phyloP scores from a whole-genome alignment of 2,329 filamentous ascomycete genomes.

The Fusarium staphyleae region DNA sequence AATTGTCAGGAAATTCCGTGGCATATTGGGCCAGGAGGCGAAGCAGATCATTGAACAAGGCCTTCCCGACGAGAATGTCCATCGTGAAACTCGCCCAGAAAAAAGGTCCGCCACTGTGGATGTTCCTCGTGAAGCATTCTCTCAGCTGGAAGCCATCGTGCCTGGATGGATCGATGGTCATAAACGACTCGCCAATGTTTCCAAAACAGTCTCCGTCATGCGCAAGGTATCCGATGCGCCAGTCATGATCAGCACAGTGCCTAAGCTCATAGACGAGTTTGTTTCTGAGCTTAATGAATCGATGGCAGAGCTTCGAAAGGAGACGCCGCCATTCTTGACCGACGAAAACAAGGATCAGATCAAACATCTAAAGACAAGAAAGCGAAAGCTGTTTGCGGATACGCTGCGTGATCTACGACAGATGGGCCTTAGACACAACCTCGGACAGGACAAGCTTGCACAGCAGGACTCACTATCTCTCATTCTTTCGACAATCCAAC shows the following conservation, averaged over 20 bases:
- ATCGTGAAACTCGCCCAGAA: conserved; percentile 4
- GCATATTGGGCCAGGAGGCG: conserved; percentile 78
- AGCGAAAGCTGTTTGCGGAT: conserved; percentile 89
- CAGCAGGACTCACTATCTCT: conserved; percentile 75
- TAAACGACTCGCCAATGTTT: conserved; percentile 74
- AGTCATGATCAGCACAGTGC: conserved; percentile 60
- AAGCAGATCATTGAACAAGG: conserved; percentile 67
- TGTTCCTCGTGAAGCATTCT: conserved; percentile 26
- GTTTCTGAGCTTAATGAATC: conserved; percentile 71
- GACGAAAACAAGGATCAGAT: conserved; percentile 86
- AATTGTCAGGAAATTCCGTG: conserved; percentile 87
- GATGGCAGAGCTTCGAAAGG: conserved; percentile 78
- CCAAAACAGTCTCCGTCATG: conserved; percentile 79
- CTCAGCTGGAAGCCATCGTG: conserved; percentile 38
- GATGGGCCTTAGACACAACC: conserved; percentile 90
- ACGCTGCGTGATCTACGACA: conserved; percentile 80
- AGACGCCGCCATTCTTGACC: conserved; percentile 80
- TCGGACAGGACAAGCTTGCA: conserved; percentile 74
- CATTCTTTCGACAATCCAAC: conserved; percentile 67
- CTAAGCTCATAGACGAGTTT: conserved; percentile 70
- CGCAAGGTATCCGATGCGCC: conserved; percentile 63
- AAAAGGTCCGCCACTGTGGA: conserved; percentile 4
- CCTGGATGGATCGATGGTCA: conserved; percentile 55
- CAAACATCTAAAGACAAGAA: conserved; percentile 89
- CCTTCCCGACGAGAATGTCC: conserved; percentile 59